A percentile compares a stretch with the other conserved stretches of the same genome.
phyloP scores from a whole-genome alignment of 768 basidiomycete genomes.

The Hydnomerulius pinastri region DNA sequence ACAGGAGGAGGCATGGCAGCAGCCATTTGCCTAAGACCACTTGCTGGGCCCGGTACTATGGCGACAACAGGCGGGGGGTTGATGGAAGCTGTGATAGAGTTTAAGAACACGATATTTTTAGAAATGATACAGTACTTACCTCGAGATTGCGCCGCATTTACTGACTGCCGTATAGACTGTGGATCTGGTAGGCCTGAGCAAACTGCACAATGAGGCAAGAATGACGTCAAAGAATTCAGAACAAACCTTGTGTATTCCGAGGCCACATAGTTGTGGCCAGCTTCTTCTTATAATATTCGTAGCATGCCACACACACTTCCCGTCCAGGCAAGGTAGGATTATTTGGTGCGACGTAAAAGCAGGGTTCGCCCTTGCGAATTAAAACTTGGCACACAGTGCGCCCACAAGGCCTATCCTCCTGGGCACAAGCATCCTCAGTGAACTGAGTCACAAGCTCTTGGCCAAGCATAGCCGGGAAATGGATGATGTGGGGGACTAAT shows the following conservation, averaged over 20 bases:
- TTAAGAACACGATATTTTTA: too few species aligned
- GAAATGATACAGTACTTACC: too few species aligned
- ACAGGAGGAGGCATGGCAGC: too few species aligned
- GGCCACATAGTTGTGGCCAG: not conserved
- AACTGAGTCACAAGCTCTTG: not conserved
- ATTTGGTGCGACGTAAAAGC: not conserved
- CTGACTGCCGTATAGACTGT: not conserved
- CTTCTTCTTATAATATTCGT: not conserved
- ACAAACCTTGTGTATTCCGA: not conserved
- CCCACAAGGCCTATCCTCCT: not conserved
- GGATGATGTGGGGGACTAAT: not conserved
- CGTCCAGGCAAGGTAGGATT: not conserved
- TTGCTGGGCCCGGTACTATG: too few species aligned
- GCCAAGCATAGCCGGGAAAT: not conserved
- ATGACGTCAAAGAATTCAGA: too few species aligned
- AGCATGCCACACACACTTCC: not conserved
- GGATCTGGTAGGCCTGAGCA: not conserved
- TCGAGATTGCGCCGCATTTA: not conserved
- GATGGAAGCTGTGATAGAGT: not conserved
- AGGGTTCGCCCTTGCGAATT: not conserved
- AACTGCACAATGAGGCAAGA: too few species aligned
- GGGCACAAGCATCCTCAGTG: slow-evolving; percentile 2
- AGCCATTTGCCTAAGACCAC: too few species aligned
- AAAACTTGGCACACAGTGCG: not conserved
- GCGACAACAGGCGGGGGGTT: slow-evolving; percentile 3